phyloP scores from a whole-genome alignment of 257 asterid species.

The Plantago major region DNA sequence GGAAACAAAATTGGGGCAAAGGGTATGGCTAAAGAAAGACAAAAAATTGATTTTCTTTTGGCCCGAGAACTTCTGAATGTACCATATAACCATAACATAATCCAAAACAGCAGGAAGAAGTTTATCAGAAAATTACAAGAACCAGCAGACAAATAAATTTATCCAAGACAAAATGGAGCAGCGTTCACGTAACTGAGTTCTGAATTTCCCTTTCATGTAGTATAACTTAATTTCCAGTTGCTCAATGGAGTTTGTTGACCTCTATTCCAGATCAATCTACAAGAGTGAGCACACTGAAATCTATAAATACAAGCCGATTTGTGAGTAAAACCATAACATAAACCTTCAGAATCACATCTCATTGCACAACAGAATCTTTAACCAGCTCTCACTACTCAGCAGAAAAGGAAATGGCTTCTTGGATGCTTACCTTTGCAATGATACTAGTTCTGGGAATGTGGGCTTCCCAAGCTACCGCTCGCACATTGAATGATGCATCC shows the following conservation, averaged over 20 bases:
- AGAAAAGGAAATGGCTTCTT: conserved; percentile 22
- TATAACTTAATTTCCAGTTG: conserved; percentile 13
- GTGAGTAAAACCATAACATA: neutral
- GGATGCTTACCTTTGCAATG: conserved; percentile 20
- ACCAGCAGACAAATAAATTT: neutral
- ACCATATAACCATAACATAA: neutral
- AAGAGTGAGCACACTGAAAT: neutral
- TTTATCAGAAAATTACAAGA: neutral
- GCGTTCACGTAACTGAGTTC: neutral
- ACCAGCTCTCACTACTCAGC: neutral
- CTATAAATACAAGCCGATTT: conserved; percentile 20
- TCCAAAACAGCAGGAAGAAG: neutral
- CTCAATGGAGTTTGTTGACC: conserved; percentile 5
- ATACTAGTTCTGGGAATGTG: conserved; percentile 18
- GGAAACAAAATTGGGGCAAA: neutral
- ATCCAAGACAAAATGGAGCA: neutral
- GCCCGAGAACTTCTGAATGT: no score
- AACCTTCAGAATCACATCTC: neutral
- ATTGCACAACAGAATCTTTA: neutral
- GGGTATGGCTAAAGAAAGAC: neutral
- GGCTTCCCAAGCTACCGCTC: conserved; percentile 23
- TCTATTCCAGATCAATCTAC: neutral
- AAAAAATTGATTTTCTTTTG: neutral
- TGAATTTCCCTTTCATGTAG: neutral
- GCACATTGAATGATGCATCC: conserved; percentile 20